Base-by-base conservation (phyloP, 192 early-diverging fungal genomes). In the Podila epigama region DNA sequence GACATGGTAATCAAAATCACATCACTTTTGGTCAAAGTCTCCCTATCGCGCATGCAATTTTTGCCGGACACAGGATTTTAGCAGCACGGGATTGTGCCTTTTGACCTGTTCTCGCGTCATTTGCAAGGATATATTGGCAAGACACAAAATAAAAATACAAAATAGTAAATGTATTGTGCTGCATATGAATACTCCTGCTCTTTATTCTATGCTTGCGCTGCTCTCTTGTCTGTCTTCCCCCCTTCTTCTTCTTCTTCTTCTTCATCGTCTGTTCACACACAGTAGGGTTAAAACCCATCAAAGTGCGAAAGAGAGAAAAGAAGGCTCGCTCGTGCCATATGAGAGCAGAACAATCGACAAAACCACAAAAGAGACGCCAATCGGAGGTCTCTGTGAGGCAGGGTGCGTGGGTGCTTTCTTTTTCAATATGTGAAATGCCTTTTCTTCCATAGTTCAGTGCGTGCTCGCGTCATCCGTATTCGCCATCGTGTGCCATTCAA, bases 41-140 rank as follows among this genome's bases (percentile, higher is more conserved):
- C 44, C 44, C 44, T 48, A 48, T 48, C 37, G 37, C 7, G n/a
- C 44, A 48, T 15, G n/a, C 18, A 48, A 48, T 8, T n/a, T 42
- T 48, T 5, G 13, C 6, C 6, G 37, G 37, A 39, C 37, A 48
- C 44, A 48, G n/a, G 44, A n/a, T n/a, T n/a, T n/a, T n/a, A n/a
- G n/a, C n/a, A n/a, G n/a, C n/a, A n/a, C n/a, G n/a, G n/a, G n/a
- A 48, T 48, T 48, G 44, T 48, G 44, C 25, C n/a, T 48, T 48
- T 48, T 22, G n/a, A 48, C 44, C 20, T 48, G 44, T 48, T 48
- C 44, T 48, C n/a, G 44, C 44, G 44, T 48, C 44, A 48, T 48
- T 48, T 48, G 7, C 44, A 48, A 48, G 20, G 3, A 48, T 8
- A 48, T 48, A 48, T 48, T 48, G n/a, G 44, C 44, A 48, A 48